Conservation (phyloP, 1,284 basidiomycete genomes). For the Vanrija humicola region DNA sequence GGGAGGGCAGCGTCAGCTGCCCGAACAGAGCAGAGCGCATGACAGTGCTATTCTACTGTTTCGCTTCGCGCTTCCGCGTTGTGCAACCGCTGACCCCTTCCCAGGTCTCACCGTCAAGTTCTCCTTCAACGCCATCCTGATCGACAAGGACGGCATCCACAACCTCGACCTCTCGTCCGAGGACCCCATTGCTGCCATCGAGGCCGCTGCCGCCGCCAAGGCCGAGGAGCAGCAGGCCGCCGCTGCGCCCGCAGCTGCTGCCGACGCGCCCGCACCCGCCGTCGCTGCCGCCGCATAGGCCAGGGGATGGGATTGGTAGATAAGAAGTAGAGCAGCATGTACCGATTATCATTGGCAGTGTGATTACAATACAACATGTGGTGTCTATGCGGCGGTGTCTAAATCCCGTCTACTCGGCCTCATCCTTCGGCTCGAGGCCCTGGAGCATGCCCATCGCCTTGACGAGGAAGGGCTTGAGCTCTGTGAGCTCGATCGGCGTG, state of each 20-base stretch:
- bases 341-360: conserved; percentile 12
- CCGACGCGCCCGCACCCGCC: conserved; percentile 1
- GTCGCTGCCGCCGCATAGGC: conserved; percentile 9
- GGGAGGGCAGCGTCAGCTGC: background rate
- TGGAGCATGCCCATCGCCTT: conserved; percentile 70
- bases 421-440: conserved; percentile 29
- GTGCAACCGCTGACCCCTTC: too few species aligned
- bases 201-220: conserved; percentile 21
- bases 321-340: conserved; percentile 16
- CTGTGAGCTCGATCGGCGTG: conserved; percentile 86
- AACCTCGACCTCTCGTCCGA: conserved; percentile 57
- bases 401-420: conserved; percentile 9
- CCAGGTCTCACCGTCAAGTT: conserved; percentile 68
- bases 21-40: too few species aligned
- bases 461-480: conserved; percentile 83
- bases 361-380: background rate
- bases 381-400: background rate
- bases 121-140: conserved; percentile 81
- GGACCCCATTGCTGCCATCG: conserved; percentile 36
- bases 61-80: too few species aligned
- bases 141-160: conserved; percentile 83
- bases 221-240: conserved; percentile 13
- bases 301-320: conserved; percentile 4
- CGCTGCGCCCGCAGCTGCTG: background rate
- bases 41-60: too few species aligned